Base-by-base conservation (phyloP, 345 rosid genomes). In the Raphanus sativus region DNA sequence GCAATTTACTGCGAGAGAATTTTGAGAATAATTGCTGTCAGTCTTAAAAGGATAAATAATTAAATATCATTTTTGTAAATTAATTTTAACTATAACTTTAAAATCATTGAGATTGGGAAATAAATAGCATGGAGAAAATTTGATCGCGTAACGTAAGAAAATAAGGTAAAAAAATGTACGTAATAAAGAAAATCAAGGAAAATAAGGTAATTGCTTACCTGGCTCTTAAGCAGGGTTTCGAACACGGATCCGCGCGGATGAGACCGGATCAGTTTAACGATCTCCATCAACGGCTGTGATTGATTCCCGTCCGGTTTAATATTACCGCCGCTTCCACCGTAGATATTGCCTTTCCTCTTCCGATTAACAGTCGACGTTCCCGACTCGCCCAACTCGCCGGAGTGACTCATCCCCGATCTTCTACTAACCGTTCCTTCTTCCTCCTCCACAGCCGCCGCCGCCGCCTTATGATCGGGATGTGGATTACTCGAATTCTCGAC, bases 301-400 rank as follows among this genome's bases (percentile, higher is more conserved):
- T 85, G 73, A n/a, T 16, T 68, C 9, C 75, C 74, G 40, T 28
- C 52, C 59, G 65, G 74, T 80, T 69, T 75, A 17, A 59, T 63
- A 68, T 54, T 76, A 6, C 67, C 84, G 24, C 77, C 81, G 64
- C 77, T 61, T 65, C 55, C 82, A 74, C 84, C 66, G 21, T 34
- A 69, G 5, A 26, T 8, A 71, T 15, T 40, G 25, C 32, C 76
- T 68, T 66, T 80, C 60, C 81, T 74, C 60, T 52, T 84, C 79
- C 85, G 72, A 40, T 71, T 65, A 64, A 84, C 86, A 67, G 86
- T 89, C 60, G 92, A 89, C 79, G 91, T 87, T 80, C 68, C 85
- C 69, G 86, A 84, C 65, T 84, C 87, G 9, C 74, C 86, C 13
- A 83, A 81, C 73, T 83, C 86, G 38, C 72, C 85, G 42, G 77